Evolutionary conservation across 345 rosid genomes (phyloP).

Genomic region (Tarenaya hassleriana): DNA sequence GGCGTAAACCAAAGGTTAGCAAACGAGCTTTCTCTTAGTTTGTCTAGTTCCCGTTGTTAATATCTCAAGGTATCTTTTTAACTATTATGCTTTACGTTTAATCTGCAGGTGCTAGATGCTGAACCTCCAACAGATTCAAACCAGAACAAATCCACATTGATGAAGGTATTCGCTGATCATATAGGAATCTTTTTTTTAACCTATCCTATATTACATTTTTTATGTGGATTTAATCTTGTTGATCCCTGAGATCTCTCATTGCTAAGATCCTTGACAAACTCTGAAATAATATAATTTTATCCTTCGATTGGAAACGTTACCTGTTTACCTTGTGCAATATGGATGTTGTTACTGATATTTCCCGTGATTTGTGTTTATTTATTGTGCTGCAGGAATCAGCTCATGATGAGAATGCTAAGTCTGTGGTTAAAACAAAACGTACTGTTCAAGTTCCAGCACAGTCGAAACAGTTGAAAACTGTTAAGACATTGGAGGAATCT

Average conservation of each 20-base stretch:
- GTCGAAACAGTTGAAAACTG: conserved; percentile 41
- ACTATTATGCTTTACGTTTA: conserved; percentile 2
- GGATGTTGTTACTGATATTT: conserved; percentile 2
- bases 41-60: background rate
- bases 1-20: conserved; percentile 29
- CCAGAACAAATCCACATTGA: conserved; percentile 27
- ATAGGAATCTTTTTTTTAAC: background rate
- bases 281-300: no score
- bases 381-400: conserved; percentile 34
- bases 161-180: conserved; percentile 39
- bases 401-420: conserved; percentile 33
- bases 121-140: conserved; percentile 26
- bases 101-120: conserved; percentile 18
- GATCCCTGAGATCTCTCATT: conserved; percentile 10
- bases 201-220: background rate
- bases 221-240: conserved; percentile 13
- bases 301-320: no score
- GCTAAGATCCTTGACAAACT: conserved; percentile 16
- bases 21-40: conserved; percentile 5
- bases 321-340: no score
- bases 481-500: conserved; percentile 32
- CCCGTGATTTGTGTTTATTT: conserved; percentile 10
- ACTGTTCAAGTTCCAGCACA: conserved; percentile 35
- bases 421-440: conserved; percentile 31
- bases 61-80: conserved; percentile 11